Conservation (phyloP, 495 filamentous ascomycete genomes). For the Endocarpon pusillum region DNA sequence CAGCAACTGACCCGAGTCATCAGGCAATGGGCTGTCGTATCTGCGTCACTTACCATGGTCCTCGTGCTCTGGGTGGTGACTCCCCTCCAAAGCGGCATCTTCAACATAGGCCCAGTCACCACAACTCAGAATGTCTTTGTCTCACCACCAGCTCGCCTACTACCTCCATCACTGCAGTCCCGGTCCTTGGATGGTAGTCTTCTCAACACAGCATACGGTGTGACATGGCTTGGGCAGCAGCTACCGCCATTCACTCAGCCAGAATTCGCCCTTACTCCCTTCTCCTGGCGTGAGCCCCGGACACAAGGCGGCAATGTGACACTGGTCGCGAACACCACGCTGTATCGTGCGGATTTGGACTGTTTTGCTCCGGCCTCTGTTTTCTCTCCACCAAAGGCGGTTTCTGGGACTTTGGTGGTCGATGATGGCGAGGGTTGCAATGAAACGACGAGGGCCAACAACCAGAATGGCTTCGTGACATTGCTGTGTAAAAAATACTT, state of each 20-base stretch:
- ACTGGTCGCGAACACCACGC: conserved; percentile 15
- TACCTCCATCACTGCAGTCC: conserved; percentile 12
- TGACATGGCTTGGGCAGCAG: conserved; percentile 20
- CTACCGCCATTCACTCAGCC: conserved; percentile 22
- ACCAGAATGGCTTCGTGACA: too few relatives aligned
- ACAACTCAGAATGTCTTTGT: too few relatives aligned
- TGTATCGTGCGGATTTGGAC: conserved; percentile 16
- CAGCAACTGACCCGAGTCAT: conserved; percentile 1
- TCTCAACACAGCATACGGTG: conserved; percentile 18
- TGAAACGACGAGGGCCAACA: too few relatives aligned
- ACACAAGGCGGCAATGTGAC: conserved; percentile 10
- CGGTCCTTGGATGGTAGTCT: conserved; percentile 11
- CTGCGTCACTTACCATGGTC: conserved; percentile 19
- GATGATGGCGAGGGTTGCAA: too few relatives aligned
- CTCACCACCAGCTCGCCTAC: conserved; percentile 7
- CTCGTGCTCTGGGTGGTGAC: conserved; percentile 28
- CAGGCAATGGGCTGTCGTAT: conserved; percentile 29
- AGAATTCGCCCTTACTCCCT: conserved; percentile 20
- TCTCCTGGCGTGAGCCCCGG: too few relatives aligned
- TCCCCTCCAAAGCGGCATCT: conserved; percentile 23
- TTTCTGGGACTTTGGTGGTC: too few relatives aligned
- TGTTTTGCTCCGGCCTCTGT: conserved; percentile 19
- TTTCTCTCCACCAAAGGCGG: too few relatives aligned
- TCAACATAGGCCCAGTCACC: too few relatives aligned
- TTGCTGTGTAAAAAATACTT: too few relatives aligned